These are phyloP conservation scores for Phytophthora aleatoria DNA, from an alignment of 352 stramenopile species.

Conservation along the genomic window DNA sequence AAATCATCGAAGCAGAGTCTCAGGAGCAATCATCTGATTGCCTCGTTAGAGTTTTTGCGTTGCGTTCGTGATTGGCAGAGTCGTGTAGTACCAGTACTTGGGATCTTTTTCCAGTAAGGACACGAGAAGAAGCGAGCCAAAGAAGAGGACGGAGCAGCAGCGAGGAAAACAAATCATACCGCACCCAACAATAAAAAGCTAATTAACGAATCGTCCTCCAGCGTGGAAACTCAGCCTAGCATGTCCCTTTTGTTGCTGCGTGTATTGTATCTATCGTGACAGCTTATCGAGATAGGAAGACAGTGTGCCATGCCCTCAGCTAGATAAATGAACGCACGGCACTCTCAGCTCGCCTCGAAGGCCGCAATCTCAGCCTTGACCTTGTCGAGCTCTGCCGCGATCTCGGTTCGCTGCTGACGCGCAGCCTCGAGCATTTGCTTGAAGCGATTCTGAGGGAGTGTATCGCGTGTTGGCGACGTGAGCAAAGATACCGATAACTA, in stretches of 20 bases:
- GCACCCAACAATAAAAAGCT: conserved; percentile 36
- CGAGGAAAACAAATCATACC: conserved; percentile 11
- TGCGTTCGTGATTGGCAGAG: conserved; percentile 11
- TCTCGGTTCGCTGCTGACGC: conserved; percentile 54
- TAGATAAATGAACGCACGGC: neutral
- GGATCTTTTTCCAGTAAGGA: neutral
- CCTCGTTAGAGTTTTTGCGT: conserved; percentile 12
- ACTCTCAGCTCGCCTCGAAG: conserved; percentile 48
- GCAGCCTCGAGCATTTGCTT: conserved; percentile 82
- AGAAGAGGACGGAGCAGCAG: conserved; percentile 11
- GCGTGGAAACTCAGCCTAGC: too few relatives aligned
- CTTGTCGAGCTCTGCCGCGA: conserved; percentile 61
- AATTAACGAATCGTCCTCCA: conserved; percentile 27
- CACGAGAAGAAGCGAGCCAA: neutral
- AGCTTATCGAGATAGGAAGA: too few relatives aligned
- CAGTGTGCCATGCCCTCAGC: too few relatives aligned
- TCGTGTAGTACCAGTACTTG: neutral
- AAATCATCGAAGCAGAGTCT: conserved; percentile 12
- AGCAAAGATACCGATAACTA: neutral
- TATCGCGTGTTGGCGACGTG: conserved; percentile 3
- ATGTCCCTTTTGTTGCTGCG: neutral
- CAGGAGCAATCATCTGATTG: conserved; percentile 16
- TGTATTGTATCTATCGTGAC: neutral
- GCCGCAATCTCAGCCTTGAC: conserved; percentile 47
- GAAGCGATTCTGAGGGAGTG: conserved; percentile 64